phyloP scores from a whole-genome alignment of 805 yeast species.

The Saccharomyces eubayanus region DNA sequence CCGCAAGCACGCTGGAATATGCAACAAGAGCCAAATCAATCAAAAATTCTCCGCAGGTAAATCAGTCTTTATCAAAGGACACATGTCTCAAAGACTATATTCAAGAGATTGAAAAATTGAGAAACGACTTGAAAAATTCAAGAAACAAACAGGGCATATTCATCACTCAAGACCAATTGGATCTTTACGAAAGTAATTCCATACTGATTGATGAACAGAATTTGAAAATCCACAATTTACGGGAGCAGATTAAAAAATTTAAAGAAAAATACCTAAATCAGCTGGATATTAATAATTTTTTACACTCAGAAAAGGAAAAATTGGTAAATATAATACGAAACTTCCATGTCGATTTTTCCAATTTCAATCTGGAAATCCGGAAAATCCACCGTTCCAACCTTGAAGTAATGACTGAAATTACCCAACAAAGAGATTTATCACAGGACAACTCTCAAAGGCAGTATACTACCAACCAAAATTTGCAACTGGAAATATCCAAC shows the following conservation, averaged over 20 bases:
- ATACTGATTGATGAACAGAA: constrained; percentile 45
- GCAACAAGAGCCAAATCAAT: constrained; percentile 77
- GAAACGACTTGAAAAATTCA: constrained; percentile 54
- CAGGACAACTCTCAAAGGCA: constrained; percentile 9
- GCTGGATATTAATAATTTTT: constrained; percentile 19
- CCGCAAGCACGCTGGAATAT: constrained; percentile 72
- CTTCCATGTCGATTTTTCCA: constrained; percentile 11
- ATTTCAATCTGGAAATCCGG: constrained; percentile 11
- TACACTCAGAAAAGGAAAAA: constrained; percentile 6
- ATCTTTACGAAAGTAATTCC: constrained; percentile 39
- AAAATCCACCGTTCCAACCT: constrained; percentile 12
- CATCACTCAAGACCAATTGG: constrained; percentile 40
- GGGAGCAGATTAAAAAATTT: constrained; percentile 37
- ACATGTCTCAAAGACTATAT: constrained; percentile 45
- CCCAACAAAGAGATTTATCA: constrained; percentile 10
- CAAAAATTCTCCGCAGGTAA: constrained; percentile 56
- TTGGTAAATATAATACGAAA: constrained; percentile 12
- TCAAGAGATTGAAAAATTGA: constrained; percentile 46
- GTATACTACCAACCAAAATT: background rate
- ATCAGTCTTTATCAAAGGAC: constrained; percentile 52
- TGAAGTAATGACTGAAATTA: constrained; percentile 8
- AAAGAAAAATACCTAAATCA: constrained; percentile 36
- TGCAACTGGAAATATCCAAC: background rate
- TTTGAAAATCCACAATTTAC: constrained; percentile 39
- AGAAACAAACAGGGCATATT: constrained; percentile 61